phyloP scores from a whole-genome alignment of 1,139 yeast genomes.

The Zygoascus meyerae region DNA sequence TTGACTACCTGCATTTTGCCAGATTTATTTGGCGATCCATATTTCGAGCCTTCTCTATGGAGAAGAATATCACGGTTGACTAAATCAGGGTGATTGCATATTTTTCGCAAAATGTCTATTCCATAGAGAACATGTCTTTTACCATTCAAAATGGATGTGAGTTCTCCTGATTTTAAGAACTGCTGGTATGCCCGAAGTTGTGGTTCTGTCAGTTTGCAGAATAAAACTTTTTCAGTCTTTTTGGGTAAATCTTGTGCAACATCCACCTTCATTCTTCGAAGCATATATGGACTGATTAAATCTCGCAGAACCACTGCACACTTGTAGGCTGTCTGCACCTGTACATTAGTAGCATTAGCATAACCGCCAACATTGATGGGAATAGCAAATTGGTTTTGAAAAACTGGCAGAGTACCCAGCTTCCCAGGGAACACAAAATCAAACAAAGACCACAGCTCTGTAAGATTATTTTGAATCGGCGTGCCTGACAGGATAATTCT shows the following conservation, averaged over 20 bases:
- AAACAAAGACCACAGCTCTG: slow-evolving; percentile 90
- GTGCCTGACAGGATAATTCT: slow-evolving; percentile 89
- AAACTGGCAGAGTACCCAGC: slow-evolving; percentile 89
- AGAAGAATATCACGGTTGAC: slow-evolving; percentile 50
- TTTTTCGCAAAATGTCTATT: slow-evolving; percentile 80
- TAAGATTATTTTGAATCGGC: slow-evolving; percentile 88
- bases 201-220: slow-evolving; percentile 72
- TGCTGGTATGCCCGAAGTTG: slow-evolving; percentile 71
- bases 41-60: slow-evolving; percentile 41
- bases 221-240: slow-evolving; percentile 88
- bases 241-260: slow-evolving; percentile 96
- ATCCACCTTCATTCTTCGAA: slow-evolving; percentile 83
- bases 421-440: slow-evolving; percentile 95
- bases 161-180: slow-evolving; percentile 71
- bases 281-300: slow-evolving; percentile 78
- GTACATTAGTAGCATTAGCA: slow-evolving; percentile 93
- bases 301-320: slow-evolving; percentile 91
- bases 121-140: slow-evolving; percentile 81
- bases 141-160: slow-evolving; percentile 67
- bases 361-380: slow-evolving; percentile 98
- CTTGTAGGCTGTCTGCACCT: slow-evolving; percentile 93
- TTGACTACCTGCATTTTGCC: slow-evolving; percentile 91
- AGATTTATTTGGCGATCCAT: slow-evolving; percentile 65
- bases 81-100: slow-evolving; percentile 94
- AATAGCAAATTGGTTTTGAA: slow-evolving; percentile 82